phyloP scores from a whole-genome alignment of 1,139 yeast species.

The Magnusiomyces fungicola region DNA sequence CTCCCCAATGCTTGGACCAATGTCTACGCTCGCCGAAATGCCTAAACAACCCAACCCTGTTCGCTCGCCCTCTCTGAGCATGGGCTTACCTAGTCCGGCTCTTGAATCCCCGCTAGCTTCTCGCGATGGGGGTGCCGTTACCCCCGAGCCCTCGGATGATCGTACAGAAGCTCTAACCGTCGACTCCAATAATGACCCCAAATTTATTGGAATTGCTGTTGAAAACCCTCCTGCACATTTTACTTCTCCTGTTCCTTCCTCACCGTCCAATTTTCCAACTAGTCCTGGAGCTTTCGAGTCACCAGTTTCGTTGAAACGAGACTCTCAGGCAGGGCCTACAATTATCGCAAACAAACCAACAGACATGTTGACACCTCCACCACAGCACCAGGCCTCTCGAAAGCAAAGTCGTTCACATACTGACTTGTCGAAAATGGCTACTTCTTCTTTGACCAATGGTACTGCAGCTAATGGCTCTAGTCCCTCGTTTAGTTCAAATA shows the following conservation, averaged over 20 bases:
- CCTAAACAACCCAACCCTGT: background rate
- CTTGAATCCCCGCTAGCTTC: too few species aligned
- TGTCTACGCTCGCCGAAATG: background rate
- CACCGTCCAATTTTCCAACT: background rate
- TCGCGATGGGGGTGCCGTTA: too few species aligned
- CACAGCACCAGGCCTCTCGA: constrained; percentile 2
- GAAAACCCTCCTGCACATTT: background rate
- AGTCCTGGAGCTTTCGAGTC: background rate
- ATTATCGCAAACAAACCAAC: background rate
- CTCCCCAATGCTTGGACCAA: background rate
- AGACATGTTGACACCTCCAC: background rate
- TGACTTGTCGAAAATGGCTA: background rate
- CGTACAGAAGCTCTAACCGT: background rate
- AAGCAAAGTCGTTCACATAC: constrained; percentile 3
- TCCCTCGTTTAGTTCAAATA: background rate
- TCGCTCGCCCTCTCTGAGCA: background rate
- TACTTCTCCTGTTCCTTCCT: background rate
- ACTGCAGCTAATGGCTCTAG: background rate
- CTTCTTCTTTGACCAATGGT: background rate
- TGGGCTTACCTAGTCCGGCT: background rate
- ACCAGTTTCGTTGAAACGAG: too few species aligned
- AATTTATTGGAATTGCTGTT: background rate
- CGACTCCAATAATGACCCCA: background rate
- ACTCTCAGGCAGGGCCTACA: too few species aligned
- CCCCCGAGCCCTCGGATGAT: background rate